Evolutionary conservation across 345 rosid species (phyloP).

Genomic region (Hibiscus mutabilis): DNA sequence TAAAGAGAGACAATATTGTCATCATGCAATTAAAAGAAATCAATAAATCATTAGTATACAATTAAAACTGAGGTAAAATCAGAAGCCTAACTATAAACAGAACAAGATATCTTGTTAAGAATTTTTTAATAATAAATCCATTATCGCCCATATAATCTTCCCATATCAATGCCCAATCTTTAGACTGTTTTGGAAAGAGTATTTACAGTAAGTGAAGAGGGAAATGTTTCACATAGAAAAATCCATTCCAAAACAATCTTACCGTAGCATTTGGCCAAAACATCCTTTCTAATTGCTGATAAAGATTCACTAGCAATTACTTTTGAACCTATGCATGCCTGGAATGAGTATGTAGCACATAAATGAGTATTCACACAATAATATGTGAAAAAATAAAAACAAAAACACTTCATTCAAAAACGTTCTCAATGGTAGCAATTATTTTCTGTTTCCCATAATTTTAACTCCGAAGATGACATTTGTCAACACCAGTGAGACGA

Average conservation of each 20-base stretch:
- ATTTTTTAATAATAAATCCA: too few relatives aligned
- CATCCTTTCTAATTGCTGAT: conserved; percentile 95
- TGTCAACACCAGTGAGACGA: neutral
- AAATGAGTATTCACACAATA: neutral
- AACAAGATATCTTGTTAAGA: neutral
- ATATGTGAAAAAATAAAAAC: neutral
- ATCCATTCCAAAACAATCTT: conserved; percentile 20
- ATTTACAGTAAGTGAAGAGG: neutral
- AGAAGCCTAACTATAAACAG: neutral
- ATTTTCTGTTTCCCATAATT: neutral
- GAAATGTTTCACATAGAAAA: neutral
- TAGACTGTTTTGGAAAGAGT: neutral
- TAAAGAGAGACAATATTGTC: conserved; percentile 3
- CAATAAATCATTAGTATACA: neutral
- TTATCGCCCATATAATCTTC: too few relatives aligned
- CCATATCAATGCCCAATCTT: neutral
- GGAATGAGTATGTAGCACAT: conserved; percentile 14
- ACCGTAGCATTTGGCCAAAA: conserved; percentile 97
- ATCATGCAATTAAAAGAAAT: conserved; percentile 1
- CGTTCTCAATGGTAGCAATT: neutral
- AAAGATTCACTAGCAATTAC: conserved; percentile 92
- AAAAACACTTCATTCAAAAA: neutral
- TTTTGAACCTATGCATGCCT: conserved; percentile 98
- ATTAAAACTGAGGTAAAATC: neutral
- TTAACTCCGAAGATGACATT: neutral